Base-by-base conservation (phyloP, 257 asterid genomes). In the Solanum tarijense region DNA sequence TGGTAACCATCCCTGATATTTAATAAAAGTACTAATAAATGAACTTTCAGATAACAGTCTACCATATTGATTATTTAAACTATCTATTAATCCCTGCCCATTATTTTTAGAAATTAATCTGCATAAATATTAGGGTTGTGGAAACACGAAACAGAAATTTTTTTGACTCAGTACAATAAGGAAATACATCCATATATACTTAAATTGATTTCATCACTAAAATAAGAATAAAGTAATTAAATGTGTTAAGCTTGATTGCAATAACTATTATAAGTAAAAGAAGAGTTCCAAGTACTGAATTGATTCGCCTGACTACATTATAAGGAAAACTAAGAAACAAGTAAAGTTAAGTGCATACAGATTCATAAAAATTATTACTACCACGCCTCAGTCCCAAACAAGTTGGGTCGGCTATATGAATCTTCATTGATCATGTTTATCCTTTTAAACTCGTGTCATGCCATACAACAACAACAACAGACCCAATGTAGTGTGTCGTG, bases 1-100 rank as follows among this genome's bases (percentile, higher is more conserved):
- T 69, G 98, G 99, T 83, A 97, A 94, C 99, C 98, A 97, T 82
- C 99, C 99, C 99, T 96, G 93, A 88, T 65, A 18, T 46, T 81
- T 18, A 81, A 81, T 62, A 81, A 1, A 76, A 81, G 85, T 81
- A 46, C 85, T 29, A 23, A 71, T 71, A 41, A 86, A 85, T 39
- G 36, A 36, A 69, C 71, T 39, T 25, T 39, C 87, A 27, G 35
- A 48, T 71, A 46, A 46, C 85, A 81, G 5, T 81, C 66, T 29
- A 81, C 85, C 36, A 43, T 36, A 81, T 29, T 81, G 39, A 46
- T 81, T 25, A 79, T 43, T 81, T 48, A 81, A 46, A 29, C 68
- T 46, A 81, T 31, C 85, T 9, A 31, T 3, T 16, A 46, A 81
- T 0, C 69, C 18, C 29, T 46, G 84, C 65, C 62, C 65, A 81